Percentiles rank a stretch among this genome's conserved stretches.
phyloP scores from a whole-genome alignment of 169 alveolate species.

The Plasmodium reichenowi region DNA sequence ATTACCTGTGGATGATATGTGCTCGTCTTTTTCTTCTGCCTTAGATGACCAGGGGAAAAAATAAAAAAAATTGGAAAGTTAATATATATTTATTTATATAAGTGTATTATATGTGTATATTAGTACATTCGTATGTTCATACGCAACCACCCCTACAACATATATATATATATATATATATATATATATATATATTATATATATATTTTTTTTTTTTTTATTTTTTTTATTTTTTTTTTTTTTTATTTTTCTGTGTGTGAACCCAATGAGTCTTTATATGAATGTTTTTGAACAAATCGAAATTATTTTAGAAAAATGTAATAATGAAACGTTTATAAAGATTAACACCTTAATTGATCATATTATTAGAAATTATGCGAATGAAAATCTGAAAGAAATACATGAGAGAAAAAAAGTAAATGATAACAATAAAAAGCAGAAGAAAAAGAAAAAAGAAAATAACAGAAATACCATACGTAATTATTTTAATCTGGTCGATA shows the following conservation, averaged over 20 bases:
- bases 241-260: background rate
- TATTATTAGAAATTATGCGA: conserved; percentile 31
- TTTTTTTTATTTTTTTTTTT: background rate
- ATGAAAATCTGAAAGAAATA: background rate
- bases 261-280: conserved; percentile 53
- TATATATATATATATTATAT: background rate
- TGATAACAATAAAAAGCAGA: conserved; percentile 16
- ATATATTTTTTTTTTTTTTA: background rate
- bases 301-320: conserved; percentile 58
- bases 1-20: no score
- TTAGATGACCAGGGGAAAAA: no score
- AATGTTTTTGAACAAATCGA: conserved; percentile 60
- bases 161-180: background rate
- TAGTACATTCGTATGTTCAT: no score
- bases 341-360: conserved; percentile 38
- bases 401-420: conserved; percentile 6
- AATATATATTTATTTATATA: no score
- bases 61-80: no score
- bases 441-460: conserved; percentile 3
- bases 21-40: no score
- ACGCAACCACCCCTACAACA: no score
- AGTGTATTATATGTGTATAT: no score
- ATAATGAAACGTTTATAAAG: conserved; percentile 29
- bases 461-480: conserved; percentile 44
- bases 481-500: conserved; percentile 50